A percentile compares a stretch with the other conserved stretches of the same genome.
Conservation (phyloP, 169 alveolate genomes). For the Plasmodium sp. region DNA sequence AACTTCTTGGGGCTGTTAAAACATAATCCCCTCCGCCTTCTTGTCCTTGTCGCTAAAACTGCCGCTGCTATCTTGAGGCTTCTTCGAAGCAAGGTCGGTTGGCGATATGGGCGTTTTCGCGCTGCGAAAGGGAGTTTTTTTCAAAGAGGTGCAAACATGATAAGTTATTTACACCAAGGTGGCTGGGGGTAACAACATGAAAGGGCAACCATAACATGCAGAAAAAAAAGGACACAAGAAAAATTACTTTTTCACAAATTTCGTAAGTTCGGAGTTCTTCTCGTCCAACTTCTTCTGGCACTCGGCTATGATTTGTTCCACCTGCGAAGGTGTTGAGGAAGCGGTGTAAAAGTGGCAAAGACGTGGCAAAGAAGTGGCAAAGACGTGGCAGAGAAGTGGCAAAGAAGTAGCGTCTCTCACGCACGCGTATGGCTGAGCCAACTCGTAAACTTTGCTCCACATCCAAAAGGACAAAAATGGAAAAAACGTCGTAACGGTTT, state of each 20-base stretch:
- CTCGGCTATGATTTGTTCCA: slow-evolving; percentile 63
- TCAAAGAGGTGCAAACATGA: neutral
- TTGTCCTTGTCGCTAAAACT: slow-evolving; percentile 21
- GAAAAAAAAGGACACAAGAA: neutral
- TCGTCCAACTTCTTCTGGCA: slow-evolving; percentile 71
- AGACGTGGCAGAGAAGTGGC: neutral
- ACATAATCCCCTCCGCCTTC: slow-evolving; percentile 12
- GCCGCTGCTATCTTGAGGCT: neutral
- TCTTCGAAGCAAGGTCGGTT: neutral
- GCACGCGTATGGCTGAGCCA: neutral
- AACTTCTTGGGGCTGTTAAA: neutral
- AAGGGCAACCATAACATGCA: neutral
- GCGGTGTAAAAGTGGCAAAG: neutral
- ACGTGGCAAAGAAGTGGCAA: no score
- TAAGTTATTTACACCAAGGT: neutral
- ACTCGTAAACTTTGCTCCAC: neutral
- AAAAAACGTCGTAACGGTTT: neutral
- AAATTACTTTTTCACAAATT: slow-evolving; percentile 63
- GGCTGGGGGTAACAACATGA: neutral
- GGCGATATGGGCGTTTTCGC: slow-evolving; percentile 26
- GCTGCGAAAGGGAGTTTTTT: slow-evolving; percentile 13
- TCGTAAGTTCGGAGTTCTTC: slow-evolving; percentile 44
- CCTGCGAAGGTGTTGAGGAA: slow-evolving; percentile 4
- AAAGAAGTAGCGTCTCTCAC: neutral
- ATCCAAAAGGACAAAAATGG: neutral